Conservation (phyloP, 2,329 filamentous ascomycete genomes). For the Paracamarosporium sp. region DNA sequence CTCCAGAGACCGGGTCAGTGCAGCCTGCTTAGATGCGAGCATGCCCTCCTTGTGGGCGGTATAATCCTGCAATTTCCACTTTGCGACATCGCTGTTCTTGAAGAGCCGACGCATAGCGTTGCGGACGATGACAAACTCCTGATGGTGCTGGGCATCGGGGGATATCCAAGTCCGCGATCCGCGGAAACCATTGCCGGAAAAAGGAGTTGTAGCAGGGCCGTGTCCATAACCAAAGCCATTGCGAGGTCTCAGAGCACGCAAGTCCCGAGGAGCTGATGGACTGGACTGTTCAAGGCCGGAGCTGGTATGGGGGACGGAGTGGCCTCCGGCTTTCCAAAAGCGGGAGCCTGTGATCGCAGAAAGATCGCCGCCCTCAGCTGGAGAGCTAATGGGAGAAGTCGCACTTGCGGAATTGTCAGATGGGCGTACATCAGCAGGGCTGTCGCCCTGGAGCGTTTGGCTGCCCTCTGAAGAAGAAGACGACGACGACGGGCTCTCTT, state of each 20-base stretch:
- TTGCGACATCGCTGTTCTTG: slow-evolving; percentile 38
- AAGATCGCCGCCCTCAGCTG: background rate
- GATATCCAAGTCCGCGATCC: slow-evolving; percentile 35
- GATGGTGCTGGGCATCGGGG: slow-evolving; percentile 27
- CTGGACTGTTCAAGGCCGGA: background rate
- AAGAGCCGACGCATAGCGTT: slow-evolving; percentile 45
- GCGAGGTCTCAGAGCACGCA: slow-evolving; percentile 1
- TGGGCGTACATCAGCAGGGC: background rate
- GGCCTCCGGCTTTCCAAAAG: slow-evolving; percentile 3
- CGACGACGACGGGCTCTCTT: background rate
- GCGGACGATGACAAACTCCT: slow-evolving; percentile 39
- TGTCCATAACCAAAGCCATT: slow-evolving; percentile 6
- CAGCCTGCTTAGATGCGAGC: slow-evolving; percentile 21
- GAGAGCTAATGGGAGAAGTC: background rate
- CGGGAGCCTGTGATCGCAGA: background rate
- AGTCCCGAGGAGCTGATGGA: background rate
- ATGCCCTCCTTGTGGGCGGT: slow-evolving; percentile 38
- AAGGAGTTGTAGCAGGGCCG: slow-evolving; percentile 3
- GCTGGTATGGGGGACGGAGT: background rate
- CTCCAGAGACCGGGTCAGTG: slow-evolving; percentile 21
- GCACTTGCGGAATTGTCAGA: background rate
- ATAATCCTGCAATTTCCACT: slow-evolving; percentile 41
- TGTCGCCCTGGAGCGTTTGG: slow-evolving; percentile 9
- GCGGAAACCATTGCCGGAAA: slow-evolving; percentile 15
- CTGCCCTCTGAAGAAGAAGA: slow-evolving; percentile 8